Conservation (phyloP, 495 filamentous ascomycete species). For the Cercophora scortea region DNA sequence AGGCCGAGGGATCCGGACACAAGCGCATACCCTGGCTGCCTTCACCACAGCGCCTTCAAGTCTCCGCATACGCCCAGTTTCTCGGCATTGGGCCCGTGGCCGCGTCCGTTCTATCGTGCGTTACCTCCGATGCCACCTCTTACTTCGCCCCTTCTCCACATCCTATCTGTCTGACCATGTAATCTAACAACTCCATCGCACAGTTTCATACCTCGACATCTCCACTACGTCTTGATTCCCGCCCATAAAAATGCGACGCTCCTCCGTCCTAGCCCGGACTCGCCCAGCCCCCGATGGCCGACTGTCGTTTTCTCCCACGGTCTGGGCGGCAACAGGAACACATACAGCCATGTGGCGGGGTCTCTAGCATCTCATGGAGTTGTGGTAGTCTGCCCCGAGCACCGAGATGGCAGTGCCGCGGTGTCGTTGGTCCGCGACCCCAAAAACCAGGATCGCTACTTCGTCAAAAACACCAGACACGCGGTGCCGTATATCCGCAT, state of each 20-base stretch:
- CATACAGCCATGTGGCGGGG: conserved; percentile 65
- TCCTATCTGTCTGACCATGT: too few species aligned
- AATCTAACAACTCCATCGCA: neutral
- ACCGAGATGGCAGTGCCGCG: conserved; percentile 65
- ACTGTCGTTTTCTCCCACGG: conserved; percentile 78
- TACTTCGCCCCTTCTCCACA: too few species aligned
- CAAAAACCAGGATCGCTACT: conserved; percentile 23
- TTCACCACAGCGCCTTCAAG: conserved; percentile 57
- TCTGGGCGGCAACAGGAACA: conserved; percentile 62
- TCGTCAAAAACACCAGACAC: conserved; percentile 22
- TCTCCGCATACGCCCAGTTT: conserved; percentile 62
- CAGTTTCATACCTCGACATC: conserved; percentile 53
- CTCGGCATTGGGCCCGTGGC: conserved; percentile 47
- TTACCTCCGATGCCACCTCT: neutral
- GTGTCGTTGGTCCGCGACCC: conserved; percentile 53
- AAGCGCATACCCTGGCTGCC: conserved; percentile 60
- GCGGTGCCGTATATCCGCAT: conserved; percentile 40
- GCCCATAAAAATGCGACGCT: conserved; percentile 36
- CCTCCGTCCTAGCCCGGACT: conserved; percentile 13
- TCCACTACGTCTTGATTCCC: conserved; percentile 57
- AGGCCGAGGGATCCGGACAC: conserved; percentile 18
- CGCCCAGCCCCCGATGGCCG: conserved; percentile 49
- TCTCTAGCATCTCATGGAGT: conserved; percentile 68
- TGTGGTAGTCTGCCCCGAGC: conserved; percentile 68
- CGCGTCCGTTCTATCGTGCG: conserved; percentile 55